Evolutionary conservation across 768 basidiomycete species (phyloP).

Genomic region (Agrocybe chaxingu): DNA sequence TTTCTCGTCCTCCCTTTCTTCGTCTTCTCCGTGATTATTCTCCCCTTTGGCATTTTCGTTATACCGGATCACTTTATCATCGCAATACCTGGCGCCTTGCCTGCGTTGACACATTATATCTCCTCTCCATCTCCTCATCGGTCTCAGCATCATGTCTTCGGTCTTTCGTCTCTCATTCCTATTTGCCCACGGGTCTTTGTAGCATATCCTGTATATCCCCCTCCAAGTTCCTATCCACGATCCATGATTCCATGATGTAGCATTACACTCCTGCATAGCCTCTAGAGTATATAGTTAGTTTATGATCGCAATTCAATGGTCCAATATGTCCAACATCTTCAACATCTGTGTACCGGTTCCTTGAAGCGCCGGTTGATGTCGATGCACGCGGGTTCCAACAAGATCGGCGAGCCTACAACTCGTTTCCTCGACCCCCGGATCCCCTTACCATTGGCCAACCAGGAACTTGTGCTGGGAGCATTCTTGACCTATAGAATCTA

Average conservation of each 20-base stretch:
- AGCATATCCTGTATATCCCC: slow-evolving; percentile 21
- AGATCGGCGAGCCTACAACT: too few species aligned
- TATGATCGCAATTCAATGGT: too few species aligned
- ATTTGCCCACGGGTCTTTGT: slow-evolving; percentile 18
- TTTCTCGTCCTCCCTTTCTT: slow-evolving; percentile 9
- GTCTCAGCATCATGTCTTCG: slow-evolving; percentile 2
- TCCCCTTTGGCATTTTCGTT: slow-evolving; percentile 5
- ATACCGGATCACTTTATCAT: slow-evolving; percentile 7
- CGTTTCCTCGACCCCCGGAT: too few species aligned
- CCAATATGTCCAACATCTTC: too few species aligned
- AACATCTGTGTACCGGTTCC: too few species aligned
- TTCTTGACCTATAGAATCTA: too few species aligned
- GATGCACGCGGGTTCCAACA: too few species aligned
- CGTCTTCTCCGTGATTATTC: neutral
- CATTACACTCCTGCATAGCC: slow-evolving; percentile 10
- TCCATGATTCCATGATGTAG: slow-evolving; percentile 19
- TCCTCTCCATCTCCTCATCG: slow-evolving; percentile 7
- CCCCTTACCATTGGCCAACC: too few species aligned
- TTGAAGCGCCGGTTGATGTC: too few species aligned
- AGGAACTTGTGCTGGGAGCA: too few species aligned
- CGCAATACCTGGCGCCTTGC: slow-evolving; percentile 6
- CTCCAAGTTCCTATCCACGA: slow-evolving; percentile 5
- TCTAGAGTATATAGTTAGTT: too few species aligned
- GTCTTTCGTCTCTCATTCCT: slow-evolving; percentile 1
- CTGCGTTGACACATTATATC: neutral